phyloP scores from a whole-genome alignment of 176 grass and related monocot species.

The Themeda triandra region DNA sequence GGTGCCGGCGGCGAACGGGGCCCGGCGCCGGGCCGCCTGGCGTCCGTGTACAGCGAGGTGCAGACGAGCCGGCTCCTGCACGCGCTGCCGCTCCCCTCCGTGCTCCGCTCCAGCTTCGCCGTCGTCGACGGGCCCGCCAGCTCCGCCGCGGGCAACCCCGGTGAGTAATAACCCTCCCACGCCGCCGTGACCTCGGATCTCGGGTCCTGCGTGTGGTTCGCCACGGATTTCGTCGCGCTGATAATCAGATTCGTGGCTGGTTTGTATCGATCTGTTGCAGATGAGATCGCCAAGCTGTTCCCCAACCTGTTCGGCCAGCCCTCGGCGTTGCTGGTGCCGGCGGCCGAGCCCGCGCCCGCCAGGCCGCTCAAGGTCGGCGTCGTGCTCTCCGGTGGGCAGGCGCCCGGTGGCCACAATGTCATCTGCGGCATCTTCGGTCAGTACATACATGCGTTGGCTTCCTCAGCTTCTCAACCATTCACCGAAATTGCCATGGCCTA shows the following conservation, averaged over 20 bases:
- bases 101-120: constrained; percentile 52
- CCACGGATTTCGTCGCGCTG: background rate
- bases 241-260: background rate
- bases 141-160: constrained; percentile 73
- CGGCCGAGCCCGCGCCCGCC: constrained; percentile 9
- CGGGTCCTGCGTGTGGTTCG: background rate
- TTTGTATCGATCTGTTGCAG: constrained; percentile 38
- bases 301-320: constrained; percentile 81
- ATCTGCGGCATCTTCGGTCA: constrained; percentile 95
- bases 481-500: background rate
- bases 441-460: background rate
- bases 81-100: constrained; percentile 71
- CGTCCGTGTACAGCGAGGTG: constrained; percentile 91
- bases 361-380: constrained; percentile 75
- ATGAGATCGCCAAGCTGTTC: constrained; percentile 96
- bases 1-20: background rate
- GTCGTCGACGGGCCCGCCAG: constrained; percentile 70
- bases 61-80: constrained; percentile 88
- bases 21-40: constrained; percentile 43
- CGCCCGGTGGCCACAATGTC: constrained; percentile 94
- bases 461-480: background rate
- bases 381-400: constrained; percentile 92
- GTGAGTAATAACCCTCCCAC: constrained; percentile 7
- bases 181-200: background rate
- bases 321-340: constrained; percentile 57